phyloP scores from a whole-genome alignment of 108 stramenopile genomes.

The Nitzschia sp. region DNA sequence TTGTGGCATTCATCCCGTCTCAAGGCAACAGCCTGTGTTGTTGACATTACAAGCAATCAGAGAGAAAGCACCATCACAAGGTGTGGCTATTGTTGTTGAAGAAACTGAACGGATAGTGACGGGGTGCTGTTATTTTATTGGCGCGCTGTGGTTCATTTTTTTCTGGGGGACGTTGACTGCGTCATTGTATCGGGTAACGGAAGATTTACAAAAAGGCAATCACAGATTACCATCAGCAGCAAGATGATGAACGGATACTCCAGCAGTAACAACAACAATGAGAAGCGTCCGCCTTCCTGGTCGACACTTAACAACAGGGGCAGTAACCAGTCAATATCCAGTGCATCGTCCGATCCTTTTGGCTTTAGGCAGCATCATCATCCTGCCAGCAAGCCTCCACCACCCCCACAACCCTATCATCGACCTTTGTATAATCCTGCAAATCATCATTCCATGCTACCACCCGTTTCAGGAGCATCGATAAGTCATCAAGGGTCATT shows the following conservation, averaged over 20 bases:
- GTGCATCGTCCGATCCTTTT: slow-evolving; percentile 33
- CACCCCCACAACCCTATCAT: slow-evolving; percentile 11
- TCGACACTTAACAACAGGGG: background rate
- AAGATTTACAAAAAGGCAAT: no score
- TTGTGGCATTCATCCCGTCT: no score
- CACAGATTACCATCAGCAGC: no score
- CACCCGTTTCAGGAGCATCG: background rate
- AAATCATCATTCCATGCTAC: background rate
- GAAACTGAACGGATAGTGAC: no score
- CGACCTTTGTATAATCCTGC: slow-evolving; percentile 1
- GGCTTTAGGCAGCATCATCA: slow-evolving; percentile 16
- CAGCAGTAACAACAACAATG: background rate
- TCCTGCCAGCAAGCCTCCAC: slow-evolving; percentile 1
- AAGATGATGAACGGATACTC: background rate
- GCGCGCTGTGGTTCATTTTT: no score
- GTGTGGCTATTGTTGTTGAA: no score
- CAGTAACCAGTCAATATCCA: slow-evolving; percentile 21
- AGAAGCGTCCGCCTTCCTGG: background rate
- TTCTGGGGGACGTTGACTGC: no score
- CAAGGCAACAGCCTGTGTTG: no score
- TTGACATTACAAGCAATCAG: no score
- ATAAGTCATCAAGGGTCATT: background rate
- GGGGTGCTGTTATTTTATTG: no score
- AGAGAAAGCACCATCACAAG: no score
- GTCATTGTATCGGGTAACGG: no score